These are phyloP conservation scores for Karstenula rhodostoma DNA, from an alignment of 2,329 filamentous ascomycete genomes.

Conservation along the genomic window DNA sequence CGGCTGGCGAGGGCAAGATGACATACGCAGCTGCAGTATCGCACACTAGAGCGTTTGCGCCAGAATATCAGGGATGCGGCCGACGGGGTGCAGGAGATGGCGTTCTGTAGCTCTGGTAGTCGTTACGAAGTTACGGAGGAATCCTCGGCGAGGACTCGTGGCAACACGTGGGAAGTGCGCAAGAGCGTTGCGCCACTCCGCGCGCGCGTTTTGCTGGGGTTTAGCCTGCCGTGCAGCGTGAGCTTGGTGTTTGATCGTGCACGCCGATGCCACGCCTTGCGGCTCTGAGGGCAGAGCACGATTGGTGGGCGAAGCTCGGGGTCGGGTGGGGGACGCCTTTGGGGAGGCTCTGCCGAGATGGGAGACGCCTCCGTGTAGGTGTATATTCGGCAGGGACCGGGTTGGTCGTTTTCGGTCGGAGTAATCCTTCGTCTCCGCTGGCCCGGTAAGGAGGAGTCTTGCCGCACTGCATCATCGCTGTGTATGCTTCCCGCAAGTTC, in stretches of 20 bases:
- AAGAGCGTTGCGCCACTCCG: constrained; percentile 1
- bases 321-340: neutral
- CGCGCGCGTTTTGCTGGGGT: constrained; percentile 1
- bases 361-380: neutral
- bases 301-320: constrained; percentile 6
- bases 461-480: neutral
- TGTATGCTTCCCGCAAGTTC: no score
- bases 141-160: neutral
- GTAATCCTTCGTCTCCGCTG: neutral
- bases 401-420: neutral
- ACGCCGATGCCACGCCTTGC: neutral
- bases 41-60: neutral
- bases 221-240: neutral
- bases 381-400: neutral
- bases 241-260: neutral
- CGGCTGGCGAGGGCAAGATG: no score
- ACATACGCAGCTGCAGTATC: no score
- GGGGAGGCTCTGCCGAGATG: neutral
- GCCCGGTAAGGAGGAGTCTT: neutral
- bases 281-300: constrained; percentile 1
- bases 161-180: constrained; percentile 5
- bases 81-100: neutral
- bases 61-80: neutral
- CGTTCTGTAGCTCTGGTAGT: neutral
- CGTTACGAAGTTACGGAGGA: neutral